A percentile compares a stretch with the other conserved stretches of the same genome.
Conservation (phyloP, 345 rosid genomes). For the Euclidium syriacum region DNA sequence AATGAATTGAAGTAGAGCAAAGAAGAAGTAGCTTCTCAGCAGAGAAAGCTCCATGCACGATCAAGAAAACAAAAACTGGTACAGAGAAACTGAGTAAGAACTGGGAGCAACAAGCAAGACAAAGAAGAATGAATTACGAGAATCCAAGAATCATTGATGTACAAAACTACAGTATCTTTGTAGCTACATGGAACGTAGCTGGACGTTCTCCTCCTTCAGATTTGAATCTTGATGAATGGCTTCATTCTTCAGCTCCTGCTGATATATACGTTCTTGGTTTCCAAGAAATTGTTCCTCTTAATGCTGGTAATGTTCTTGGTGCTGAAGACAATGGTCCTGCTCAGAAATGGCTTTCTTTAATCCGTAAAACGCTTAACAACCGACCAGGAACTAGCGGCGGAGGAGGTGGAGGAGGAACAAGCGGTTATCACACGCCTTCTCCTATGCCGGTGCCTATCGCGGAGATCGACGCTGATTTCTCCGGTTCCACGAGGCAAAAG, state of each 20-base stretch:
- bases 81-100: constrained; percentile 76
- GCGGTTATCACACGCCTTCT: constrained; percentile 72
- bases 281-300: constrained; percentile 98
- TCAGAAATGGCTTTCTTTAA: constrained; percentile 85
- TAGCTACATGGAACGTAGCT: constrained; percentile 94
- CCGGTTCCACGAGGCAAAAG: constrained; percentile 82
- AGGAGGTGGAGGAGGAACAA: too few relatives aligned
- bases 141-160: constrained; percentile 96
- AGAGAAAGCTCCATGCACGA: constrained; percentile 73
- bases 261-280: constrained; percentile 96
- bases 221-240: constrained; percentile 95
- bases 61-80: constrained; percentile 91
- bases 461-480: constrained; percentile 90
- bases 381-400: constrained; percentile 91
- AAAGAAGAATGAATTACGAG: constrained; percentile 82
- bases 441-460: constrained; percentile 91
- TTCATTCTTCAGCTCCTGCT: constrained; percentile 93
- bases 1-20: constrained; percentile 67
- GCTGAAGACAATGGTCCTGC: constrained; percentile 99
- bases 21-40: constrained; percentile 87
- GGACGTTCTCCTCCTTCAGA: constrained; percentile 90
- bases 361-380: constrained; percentile 74
- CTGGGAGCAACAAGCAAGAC: constrained; percentile 56
- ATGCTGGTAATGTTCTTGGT: constrained; percentile 93
- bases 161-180: constrained; percentile 87